These are phyloP conservation scores for Bruguiera gymnorhiza DNA, from an alignment of 345 rosid genomes.

Conservation along the genomic window DNA sequence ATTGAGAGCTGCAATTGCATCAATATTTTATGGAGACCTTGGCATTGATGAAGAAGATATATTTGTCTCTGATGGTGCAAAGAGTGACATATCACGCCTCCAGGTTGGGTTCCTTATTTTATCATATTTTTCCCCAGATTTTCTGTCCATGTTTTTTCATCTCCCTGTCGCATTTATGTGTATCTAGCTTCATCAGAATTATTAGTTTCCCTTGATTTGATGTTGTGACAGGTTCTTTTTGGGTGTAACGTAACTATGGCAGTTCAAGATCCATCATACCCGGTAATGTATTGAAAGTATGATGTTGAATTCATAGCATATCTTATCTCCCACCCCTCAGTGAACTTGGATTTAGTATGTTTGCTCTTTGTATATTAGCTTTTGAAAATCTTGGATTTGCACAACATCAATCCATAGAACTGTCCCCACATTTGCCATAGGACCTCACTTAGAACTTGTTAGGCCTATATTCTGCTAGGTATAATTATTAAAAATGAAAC, in stretches of 20 bases:
- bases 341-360: background rate
- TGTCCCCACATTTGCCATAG: background rate
- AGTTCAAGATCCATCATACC: constrained; percentile 98
- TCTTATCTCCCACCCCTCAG: background rate
- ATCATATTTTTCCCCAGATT: constrained; percentile 2
- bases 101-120: constrained; percentile 49
- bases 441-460: background rate
- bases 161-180: background rate
- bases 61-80: constrained; percentile 99
- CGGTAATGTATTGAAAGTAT: constrained; percentile 46
- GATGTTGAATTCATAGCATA: background rate
- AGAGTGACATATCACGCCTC: constrained; percentile 93
- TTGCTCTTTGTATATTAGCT: too few species aligned
- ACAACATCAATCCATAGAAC: background rate
- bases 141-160: background rate
- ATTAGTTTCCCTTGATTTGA: constrained; percentile 8
- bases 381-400: constrained; percentile 2
- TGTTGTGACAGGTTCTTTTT: constrained; percentile 60
- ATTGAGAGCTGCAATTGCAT: constrained; percentile 72
- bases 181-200: background rate
- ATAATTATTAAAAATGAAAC: background rate
- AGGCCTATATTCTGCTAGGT: too few species aligned
- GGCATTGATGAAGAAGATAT: constrained; percentile 81
- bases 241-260: constrained; percentile 81
- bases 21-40: constrained; percentile 65